phyloP scores from a whole-genome alignment of 768 basidiomycete genomes.

The Serpula lacrymans region DNA sequence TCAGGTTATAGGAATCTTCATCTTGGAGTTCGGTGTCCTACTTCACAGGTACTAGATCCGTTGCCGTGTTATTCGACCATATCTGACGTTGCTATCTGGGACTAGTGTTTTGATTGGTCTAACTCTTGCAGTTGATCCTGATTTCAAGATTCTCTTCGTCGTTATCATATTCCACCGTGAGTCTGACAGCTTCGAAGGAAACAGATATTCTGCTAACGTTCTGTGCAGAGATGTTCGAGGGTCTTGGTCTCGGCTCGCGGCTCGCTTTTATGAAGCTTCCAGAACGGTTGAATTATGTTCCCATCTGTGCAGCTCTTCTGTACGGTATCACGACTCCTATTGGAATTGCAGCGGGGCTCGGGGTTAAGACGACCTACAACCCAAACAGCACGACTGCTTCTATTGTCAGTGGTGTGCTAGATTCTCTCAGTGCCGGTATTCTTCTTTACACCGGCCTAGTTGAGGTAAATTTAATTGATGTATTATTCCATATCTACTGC shows the following conservation, averaged over 20 bases:
- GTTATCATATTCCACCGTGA: constrained; percentile 91
- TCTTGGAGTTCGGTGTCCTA: constrained; percentile 92
- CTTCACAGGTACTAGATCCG: constrained; percentile 59
- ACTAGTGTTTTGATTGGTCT: constrained; percentile 79
- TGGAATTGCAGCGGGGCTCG: constrained; percentile 84
- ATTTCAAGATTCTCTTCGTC: constrained; percentile 83
- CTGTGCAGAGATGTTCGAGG: constrained; percentile 82
- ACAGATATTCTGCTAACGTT: constrained; percentile 3
- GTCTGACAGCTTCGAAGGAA: constrained; percentile 26
- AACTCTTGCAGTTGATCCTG: constrained; percentile 82
- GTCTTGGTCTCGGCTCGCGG: constrained; percentile 88
- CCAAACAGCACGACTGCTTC: constrained; percentile 70
- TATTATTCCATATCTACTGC: no score
- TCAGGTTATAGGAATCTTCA: constrained; percentile 83
- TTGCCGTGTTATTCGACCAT: not conserved
- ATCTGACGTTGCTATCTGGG: no score
- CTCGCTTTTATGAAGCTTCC: constrained; percentile 74
- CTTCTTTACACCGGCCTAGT: constrained; percentile 85
- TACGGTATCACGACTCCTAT: constrained; percentile 83
- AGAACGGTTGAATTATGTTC: constrained; percentile 49
- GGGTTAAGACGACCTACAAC: constrained; percentile 75
- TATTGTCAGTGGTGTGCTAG: constrained; percentile 83
- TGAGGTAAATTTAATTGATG: constrained; percentile 51
- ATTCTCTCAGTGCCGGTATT: constrained; percentile 84
- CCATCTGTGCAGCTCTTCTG: constrained; percentile 54